Evolutionary conservation across 768 basidiomycete species (phyloP), one percentile per base, ranked within the genome.

Genomic region (Trametes cubensis): DNA sequence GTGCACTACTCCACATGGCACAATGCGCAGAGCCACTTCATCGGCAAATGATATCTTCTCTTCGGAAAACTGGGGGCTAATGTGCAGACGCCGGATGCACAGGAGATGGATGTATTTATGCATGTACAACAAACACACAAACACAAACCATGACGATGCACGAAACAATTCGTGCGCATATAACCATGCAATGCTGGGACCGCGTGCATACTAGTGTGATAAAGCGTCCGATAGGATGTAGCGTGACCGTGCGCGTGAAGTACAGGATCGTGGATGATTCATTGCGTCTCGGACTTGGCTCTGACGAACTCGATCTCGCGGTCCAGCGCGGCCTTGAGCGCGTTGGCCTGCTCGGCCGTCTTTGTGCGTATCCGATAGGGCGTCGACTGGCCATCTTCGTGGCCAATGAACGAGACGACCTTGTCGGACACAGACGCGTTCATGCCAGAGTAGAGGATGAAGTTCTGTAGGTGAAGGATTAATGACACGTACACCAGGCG

Each of bases 1-100:
- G 90, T 98, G 21, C 86, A 94, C 68, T 92, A 88, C 67, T 93
- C 90, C 28, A 90, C 91, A 75, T 94, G 92, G 92, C 92, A 94
- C 66, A 93, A 94, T 68, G 92, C 92, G 6, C 92, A 93, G 71
- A 92, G 90, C 71, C 92, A 94, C 74, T 89, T 94, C 74, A 82
- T 77, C 45, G 85, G 77, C 64, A 89, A 85, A 69, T 80, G 71
- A 54, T 46, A 41, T 39, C 11, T 49, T 51, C 20, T 52, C 26
- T 23, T 23, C 41, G 54, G 23, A 18, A n/a, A 34, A 20, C 20
- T 10, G 21, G 6, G 42, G 5, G 10, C 48, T 21, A 20, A 38
- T 50, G 23, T 30, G 30, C 42, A 23, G 10, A 25, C 44, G 21
- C 47, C 30, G 34, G 23, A 17, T 28, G 30, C 30, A 40, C 26